Evolutionary conservation across 352 stramenopile species (phyloP), one percentile per base, ranked within the genome.

Genomic region (Phytophthora rubi): DNA sequence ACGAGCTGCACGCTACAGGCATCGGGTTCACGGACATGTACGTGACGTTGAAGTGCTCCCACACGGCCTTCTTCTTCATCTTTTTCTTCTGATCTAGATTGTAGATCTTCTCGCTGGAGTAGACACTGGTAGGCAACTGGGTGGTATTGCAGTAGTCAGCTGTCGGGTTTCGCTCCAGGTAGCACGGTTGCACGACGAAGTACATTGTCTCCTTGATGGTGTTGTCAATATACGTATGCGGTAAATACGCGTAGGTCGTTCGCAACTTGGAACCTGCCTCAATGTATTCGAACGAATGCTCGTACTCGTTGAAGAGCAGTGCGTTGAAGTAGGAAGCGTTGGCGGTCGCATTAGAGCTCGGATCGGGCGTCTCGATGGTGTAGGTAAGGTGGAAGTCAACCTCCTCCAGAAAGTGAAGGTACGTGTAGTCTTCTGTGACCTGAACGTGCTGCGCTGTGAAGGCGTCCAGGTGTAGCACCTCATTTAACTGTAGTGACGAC

Each of bases 1-100:
- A 90, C 0, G 69, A 68, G 0, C 68, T 73, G 39, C 84, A 92
- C 2, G 71, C 59, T 45, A 90, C 79, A 10, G 82, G 82, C 80
- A 86, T 89, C 16, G 82, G 82, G 58, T 92, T 90, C n/a, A 89
- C 79, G 6, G 77, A 88, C 18, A 92, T 58, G 4, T 71, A 80
- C 18, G 60, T 70, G 61, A 78, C 58, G 18, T 68, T 71, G 33
- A 75, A 76, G n/a, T 70, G 51, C 15, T 71, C 47, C 60, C 59
- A 63, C 0, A n/a, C 37, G 5, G 37, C 37, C 8, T 69, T 60
- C 18, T 79, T 61, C 0, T 7, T 49, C 65, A 75, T 71, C 21
- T 62, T 72, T 8, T 60, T 56, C 45, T 58, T 15, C 21, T 82
- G 68, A 10, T 72, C 71, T 2, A 90, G 70, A 18, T 78, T 62